phyloP scores from a whole-genome alignment of 345 rosid species.

The Syzygium aqueum region DNA sequence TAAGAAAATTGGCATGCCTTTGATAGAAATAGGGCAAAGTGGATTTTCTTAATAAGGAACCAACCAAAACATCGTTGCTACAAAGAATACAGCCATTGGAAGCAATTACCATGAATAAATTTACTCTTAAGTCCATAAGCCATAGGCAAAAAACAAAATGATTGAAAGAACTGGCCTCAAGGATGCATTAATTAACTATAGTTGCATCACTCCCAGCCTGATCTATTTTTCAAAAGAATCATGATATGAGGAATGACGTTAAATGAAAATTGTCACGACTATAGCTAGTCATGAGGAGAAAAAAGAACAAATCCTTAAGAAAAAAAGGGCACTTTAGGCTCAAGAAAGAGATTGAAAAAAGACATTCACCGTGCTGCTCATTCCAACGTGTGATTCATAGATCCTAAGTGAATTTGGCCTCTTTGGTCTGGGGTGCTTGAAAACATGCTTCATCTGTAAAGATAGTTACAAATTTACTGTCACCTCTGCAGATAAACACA shows the following conservation, averaged over 20 bases:
- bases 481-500: neutral
- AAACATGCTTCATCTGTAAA: constrained; percentile 68
- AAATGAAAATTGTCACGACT: neutral
- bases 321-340: neutral
- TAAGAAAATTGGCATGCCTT: neutral
- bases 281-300: neutral
- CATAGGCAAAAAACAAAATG: neutral
- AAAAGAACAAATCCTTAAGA: neutral
- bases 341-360: neutral
- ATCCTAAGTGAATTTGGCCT: constrained; percentile 82
- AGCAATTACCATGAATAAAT: neutral
- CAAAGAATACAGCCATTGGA: neutral
- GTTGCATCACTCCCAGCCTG: too few species aligned
- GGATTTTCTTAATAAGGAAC: neutral
- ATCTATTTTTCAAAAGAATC: neutral
- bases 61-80: neutral
- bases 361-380: constrained; percentile 86
- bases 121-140: neutral
- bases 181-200: too few species aligned
- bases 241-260: neutral
- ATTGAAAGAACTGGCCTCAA: neutral
- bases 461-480: neutral
- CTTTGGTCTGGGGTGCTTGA: constrained; percentile 82
- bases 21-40: neutral
- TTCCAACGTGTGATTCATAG: constrained; percentile 94